Base-by-base conservation (phyloP, 169 alveolate genomes). In the Cyclospora cayetanensis region DNA sequence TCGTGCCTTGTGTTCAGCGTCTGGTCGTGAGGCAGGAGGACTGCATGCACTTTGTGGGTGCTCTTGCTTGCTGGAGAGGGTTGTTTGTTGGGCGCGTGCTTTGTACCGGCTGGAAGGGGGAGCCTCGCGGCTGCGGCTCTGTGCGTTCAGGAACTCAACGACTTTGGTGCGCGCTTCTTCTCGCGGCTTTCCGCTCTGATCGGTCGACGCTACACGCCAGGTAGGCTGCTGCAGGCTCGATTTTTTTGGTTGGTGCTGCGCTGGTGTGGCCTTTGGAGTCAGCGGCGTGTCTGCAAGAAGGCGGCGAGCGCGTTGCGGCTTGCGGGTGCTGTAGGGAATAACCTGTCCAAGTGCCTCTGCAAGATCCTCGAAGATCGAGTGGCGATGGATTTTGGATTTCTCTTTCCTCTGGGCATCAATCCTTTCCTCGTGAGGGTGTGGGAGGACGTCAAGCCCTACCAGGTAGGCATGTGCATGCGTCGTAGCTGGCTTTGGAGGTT, bases 141-240 rank as follows among this genome's bases (percentile, higher is more conserved):
- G 20, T 42, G 11, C 25, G 27, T 25, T 7, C 65, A 74, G 86
- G 65, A 42, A 37, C 65, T 39, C 3, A 74, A 55, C 1, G 86
- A 74, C 31, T 74, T 74, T 20, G 86, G 86, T 65, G 86, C 86
- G 63, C 46, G 86, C n/a, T 74, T 74, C 42, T 74, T 74, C 39
- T 74, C 86, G 63, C 86, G 86, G 25, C 12, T 74, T 15, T 37
- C 86, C 4, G 86, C 86, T 35, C 86, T 74, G 12, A 41, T 74
- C 29, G 86, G 86, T 29, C 63, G 86, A 25, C 55, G 86, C 15
- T 74, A 74, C 86, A 74, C 86, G 15, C 86, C 86, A 35, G 86
- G 86, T 74, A 74, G 55, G 55, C 55, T 15, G 74, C 35, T 22
- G 37, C 37, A 60, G n/a, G 74, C 74, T 27, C 74, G 29, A 46